phyloP scores from a whole-genome alignment of 1,284 basidiomycete species.

The Fistulina hepatica region DNA sequence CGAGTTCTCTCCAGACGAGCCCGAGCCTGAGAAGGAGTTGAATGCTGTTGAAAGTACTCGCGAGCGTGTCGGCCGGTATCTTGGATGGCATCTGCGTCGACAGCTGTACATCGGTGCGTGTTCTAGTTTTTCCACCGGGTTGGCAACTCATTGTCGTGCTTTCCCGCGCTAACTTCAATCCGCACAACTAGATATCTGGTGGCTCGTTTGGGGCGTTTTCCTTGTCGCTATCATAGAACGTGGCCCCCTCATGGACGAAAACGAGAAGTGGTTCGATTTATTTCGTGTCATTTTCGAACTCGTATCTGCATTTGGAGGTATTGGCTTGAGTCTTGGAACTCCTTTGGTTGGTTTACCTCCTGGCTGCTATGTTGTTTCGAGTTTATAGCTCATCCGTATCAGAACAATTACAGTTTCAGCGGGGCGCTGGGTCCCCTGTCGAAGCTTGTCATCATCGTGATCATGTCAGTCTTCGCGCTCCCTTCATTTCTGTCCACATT shows the following conservation, averaged over 20 bases:
- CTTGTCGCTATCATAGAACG: conserved; percentile 60
- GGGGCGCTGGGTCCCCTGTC: conserved; percentile 58
- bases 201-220: conserved; percentile 52
- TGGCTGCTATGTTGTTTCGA: neutral
- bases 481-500: neutral
- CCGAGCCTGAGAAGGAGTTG: conserved; percentile 40
- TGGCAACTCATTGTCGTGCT: neutral
- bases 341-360: conserved; percentile 31
- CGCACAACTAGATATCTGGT: conserved; percentile 47
- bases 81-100: conserved; percentile 52
- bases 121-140: neutral
- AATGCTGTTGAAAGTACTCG: too few relatives aligned
- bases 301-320: conserved; percentile 58
- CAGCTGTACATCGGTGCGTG: conserved; percentile 42
- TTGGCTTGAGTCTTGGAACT: conserved; percentile 64
- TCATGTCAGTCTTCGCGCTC: conserved; percentile 44
- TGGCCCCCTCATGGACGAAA: conserved; percentile 41
- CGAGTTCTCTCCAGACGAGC: conserved; percentile 37
- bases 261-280: conserved; percentile 55
- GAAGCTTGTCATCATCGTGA: conserved; percentile 61
- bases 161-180: conserved; percentile 17
- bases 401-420: conserved; percentile 44
- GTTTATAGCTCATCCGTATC: neutral
- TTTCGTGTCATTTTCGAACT: conserved; percentile 56
- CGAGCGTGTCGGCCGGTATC: conserved; percentile 43